Base-by-base conservation (phyloP, 2,329 filamentous ascomycete genomes). In the Fusarium miscanthi region DNA sequence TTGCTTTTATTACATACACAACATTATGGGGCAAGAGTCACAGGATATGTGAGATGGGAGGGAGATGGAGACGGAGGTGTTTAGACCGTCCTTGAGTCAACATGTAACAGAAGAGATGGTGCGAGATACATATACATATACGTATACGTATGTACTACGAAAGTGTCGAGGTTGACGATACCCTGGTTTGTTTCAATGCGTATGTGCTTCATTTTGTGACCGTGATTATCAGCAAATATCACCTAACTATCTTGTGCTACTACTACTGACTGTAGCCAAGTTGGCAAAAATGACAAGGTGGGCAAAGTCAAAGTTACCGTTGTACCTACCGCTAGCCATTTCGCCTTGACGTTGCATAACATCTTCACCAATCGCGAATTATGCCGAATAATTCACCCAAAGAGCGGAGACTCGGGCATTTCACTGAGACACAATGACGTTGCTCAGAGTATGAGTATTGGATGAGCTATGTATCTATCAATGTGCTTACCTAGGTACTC, bases 151-250 rank as follows among this genome's bases (percentile, higher is more conserved):
- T 67, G 53, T 59, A 59, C 41, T 59, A 59, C 41, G 70, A 53
- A 58, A 71, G 46, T 57, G 62, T 60, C 53, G 52, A 71, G 54
- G 67, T 63, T 70, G 67, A 74, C 70, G 70, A 73, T 73, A 71
- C 70, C 70, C 62, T 60, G 61, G 30, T 53, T 67, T 51, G 42
- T 61, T 45, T 23, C 30, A 54, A 33, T 10, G 19, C 3, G 10
- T 21, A 35, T n/a, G 54, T 30, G 45, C 42, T 31, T 30, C 4
- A 14, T 25, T 8, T 19, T 63, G 33, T 59, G 48, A 40, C 21
- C 46, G 42, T 41, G 38, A n/a, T 45, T 9, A 31, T 41, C 19
- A 21, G 16, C 19, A 6, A 31, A 33, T 17, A 49, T 12, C 27
- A 30, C 27, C 27, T 12, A 9, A 31, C 23, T 12, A 9, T 37